Evolutionary conservation across 805 yeast species (phyloP), one percentile per base, ranked within the genome.

Genomic region (Wickerhamiella musiphila): DNA sequence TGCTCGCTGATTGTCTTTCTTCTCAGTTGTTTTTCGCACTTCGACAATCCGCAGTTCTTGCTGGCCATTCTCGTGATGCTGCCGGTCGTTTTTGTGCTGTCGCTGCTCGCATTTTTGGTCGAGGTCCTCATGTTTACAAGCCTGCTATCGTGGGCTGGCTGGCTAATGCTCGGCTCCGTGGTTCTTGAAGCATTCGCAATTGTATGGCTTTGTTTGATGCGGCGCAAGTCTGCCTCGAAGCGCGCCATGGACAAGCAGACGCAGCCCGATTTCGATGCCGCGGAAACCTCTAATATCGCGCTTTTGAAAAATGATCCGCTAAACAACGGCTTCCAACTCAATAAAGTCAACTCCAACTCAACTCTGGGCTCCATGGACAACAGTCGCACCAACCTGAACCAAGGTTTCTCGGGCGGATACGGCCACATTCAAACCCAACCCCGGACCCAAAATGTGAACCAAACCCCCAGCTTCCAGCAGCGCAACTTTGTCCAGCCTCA

Each of bases 121-220:
- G 96, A 86, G 50, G 67, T 84, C 23, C 52, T 84, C 25, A 52
- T 86, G 31, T 86, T 86, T 45, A 65, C 74, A 2, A 78, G 84
- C 2, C 70, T 72, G 47, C 56, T 86, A 34, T 65, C 70, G 33
- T 83, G 82, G 73, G 66, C 75, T 28, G 94, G 94, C 17, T 86
- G 95, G 95, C 57, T 77, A 31, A 66, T 78, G 37, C 56, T 84
- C 17, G 70, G 70, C 1, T 68, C 86, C 1, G 68, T 90, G 0
- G 66, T 76, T 2, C 51, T 74, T 20, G 60, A 73, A 28, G 76
- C 86, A 0, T 40, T 74, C 2, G 62, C 70, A 18, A 72, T 81
- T 1, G 65, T 82, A 2, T 49, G 74, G 40, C 53, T 78, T 13
- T 81, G 93, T 50, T 63, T 78, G 33, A 63, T 76, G 60, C 69